A percentile compares a stretch with the other conserved stretches of the same genome.
These are phyloP conservation scores for Lasiodiplodia citricola DNA, from an alignment of 2,329 filamentous ascomycete species.

Conservation along the genomic window DNA sequence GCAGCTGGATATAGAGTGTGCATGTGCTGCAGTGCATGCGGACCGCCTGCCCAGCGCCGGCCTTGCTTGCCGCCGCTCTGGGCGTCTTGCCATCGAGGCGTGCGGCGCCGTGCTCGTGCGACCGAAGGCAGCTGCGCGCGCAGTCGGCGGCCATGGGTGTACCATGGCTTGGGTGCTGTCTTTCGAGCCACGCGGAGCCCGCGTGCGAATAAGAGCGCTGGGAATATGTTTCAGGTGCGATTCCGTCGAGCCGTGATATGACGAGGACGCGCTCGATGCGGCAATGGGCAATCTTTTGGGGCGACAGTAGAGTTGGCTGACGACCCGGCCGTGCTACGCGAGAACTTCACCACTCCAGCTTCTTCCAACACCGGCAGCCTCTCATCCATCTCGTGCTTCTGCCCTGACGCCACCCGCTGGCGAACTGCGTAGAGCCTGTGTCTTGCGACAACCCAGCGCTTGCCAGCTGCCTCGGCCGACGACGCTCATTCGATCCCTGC, in stretches of 20 bases:
- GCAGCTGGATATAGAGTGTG: conserved; percentile 9
- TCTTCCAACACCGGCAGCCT: conserved; percentile 15
- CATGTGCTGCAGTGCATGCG: conserved; percentile 15
- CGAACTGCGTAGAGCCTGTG: conserved; percentile 22
- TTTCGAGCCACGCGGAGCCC: conserved; percentile 23
- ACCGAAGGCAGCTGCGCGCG: conserved; percentile 19
- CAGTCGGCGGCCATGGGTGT: conserved; percentile 8
- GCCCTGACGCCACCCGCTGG: conserved; percentile 15
- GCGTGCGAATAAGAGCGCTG: conserved; percentile 25
- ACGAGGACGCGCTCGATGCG: conserved; percentile 1
- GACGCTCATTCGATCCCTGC: conserved; percentile 22
- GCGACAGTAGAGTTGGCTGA: not conserved
- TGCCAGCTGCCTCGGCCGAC: conserved; percentile 14
- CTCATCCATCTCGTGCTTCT: conserved; percentile 21
- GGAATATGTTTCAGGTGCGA: conserved; percentile 21
- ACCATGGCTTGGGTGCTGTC: conserved; percentile 16
- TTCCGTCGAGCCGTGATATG: conserved; percentile 21
- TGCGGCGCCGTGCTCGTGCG: conserved; percentile 7
- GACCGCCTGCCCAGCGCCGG: conserved; percentile 4
- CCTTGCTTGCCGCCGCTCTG: not conserved
- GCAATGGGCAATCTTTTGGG: not conserved
- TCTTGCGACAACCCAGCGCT: conserved; percentile 13
- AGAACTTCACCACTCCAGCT: conserved; percentile 11
- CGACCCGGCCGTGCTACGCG: not conserved
- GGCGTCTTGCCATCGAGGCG: conserved; percentile 12